These are phyloP conservation scores for Petunia secreta DNA, from an alignment of 257 asterid genomes.

Conservation along the genomic window DNA sequence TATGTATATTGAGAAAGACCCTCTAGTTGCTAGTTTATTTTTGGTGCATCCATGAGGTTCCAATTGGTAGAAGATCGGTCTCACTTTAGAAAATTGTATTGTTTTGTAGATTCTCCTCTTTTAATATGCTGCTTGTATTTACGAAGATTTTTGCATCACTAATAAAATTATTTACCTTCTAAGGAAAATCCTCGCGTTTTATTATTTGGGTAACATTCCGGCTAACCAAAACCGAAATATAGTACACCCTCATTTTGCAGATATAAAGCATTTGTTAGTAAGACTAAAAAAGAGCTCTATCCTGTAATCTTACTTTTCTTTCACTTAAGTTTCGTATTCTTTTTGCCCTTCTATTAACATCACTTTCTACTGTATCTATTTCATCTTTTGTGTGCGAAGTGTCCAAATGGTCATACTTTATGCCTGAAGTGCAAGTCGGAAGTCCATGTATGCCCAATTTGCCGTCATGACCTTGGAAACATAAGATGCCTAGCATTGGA, in stretches of 20 bases:
- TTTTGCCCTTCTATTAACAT: not conserved
- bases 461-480: constrained; percentile 54
- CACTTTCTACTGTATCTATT: not conserved
- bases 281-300: constrained; percentile 18
- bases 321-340: constrained; percentile 9
- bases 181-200: not conserved
- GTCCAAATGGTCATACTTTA: constrained; percentile 48
- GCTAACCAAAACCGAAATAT: not conserved
- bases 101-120: not conserved
- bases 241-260: not conserved
- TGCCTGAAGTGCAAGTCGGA: constrained; percentile 41
- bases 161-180: not conserved
- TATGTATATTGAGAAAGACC: not conserved
- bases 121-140: not conserved
- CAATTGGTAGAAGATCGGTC: not conserved
- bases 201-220: not conserved
- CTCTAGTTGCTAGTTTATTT: constrained; percentile 8
- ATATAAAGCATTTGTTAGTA: not conserved
- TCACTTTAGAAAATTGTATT: not conserved
- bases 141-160: not conserved
- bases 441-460: constrained; percentile 44
- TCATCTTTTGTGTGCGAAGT: constrained; percentile 31
- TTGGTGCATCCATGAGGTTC: not conserved
- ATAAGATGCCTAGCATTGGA: constrained; percentile 52
- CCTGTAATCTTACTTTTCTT: not conserved